Base-by-base conservation (phyloP, 306 rosid genomes). In the Lathyrus tuberosus region DNA sequence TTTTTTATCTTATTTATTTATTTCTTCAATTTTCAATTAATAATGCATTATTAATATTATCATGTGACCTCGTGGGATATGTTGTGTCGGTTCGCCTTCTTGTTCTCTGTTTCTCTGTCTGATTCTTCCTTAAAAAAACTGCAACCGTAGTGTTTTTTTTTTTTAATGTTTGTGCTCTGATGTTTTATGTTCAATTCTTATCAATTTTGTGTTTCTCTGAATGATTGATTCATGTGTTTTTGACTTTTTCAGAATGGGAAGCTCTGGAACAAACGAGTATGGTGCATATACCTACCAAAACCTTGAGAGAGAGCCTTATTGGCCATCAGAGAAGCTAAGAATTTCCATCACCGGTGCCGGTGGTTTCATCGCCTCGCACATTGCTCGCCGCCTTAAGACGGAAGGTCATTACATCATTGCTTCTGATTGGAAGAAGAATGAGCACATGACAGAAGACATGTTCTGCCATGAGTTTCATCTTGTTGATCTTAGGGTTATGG, bases 401-500 rank as follows among this genome's bases (percentile, higher is more conserved):
- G 99, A 94, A 84, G 99, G 99, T 4, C 99, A 94, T 77, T 91
- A 91, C 87, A 77, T 94, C 46, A 89, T 94, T 67, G 99, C 99
- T 38, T 91, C 99, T 17, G 99, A 94, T 56, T 94, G 99, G 99
- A 94, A 94, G 92, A 94, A 86, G 77, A 91, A 94, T 70, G 99
- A 94, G 81, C 99, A 94, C 84, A 94, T 94, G 99, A 78, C 82
- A 8, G 99, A 94, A 48, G 97, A 91, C 58, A 94, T 94, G 97
- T 94, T 94, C 79, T 94, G 99, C 81, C 79, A 94, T 72, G 97
- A 94, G 76, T 94, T 94, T 79, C 97, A 94, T 72, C 95, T 94
- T 20, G 97, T 83, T 68, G 99, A 94, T 70, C 95, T 94, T 10
- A 86, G 99, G 86, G 99, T 94, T 58, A 94, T 94, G 99, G 99